These are phyloP conservation scores for Aquilaria agallochum DNA, from an alignment of 441 rosid species.

Conservation along the genomic window DNA sequence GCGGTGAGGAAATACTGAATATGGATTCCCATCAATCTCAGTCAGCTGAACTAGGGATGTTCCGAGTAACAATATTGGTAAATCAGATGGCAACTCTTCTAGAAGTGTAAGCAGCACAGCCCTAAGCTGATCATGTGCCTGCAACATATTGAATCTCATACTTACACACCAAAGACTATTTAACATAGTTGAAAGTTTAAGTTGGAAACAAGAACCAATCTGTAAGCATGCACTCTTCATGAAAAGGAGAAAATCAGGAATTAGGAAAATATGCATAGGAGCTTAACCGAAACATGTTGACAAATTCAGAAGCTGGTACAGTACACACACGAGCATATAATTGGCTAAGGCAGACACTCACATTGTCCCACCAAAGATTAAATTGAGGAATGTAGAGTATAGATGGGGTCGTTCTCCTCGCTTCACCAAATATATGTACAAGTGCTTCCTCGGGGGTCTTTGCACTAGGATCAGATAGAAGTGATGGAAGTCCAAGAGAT, in stretches of 20 bases:
- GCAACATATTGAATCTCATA: conserved; percentile 24
- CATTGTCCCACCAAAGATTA: conserved; percentile 99
- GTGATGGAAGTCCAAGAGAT: conserved; percentile 97
- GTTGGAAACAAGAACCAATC: too few species aligned
- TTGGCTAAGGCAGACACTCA: conserved; percentile 35
- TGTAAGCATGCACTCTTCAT: too few species aligned
- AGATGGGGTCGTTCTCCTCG: conserved; percentile 96
- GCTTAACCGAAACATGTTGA: conserved; percentile 7
- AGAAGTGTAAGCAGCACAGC: conserved; percentile 86
- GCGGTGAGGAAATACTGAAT: conserved; percentile 63
- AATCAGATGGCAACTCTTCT: conserved; percentile 91
- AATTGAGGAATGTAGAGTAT: conserved; percentile 91
- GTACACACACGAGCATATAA: not conserved
- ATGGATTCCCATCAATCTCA: conserved; percentile 46
- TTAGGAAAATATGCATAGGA: conserved; percentile 11
- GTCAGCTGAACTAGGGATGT: conserved; percentile 50
- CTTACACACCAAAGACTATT: too few species aligned
- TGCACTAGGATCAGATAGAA: conserved; percentile 98
- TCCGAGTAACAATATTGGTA: conserved; percentile 87
- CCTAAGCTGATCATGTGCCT: conserved; percentile 97
- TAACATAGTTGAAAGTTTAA: too few species aligned
- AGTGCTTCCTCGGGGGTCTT: conserved; percentile 99
- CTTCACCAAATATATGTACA: conserved; percentile 99
- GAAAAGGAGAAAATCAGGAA: not conserved
- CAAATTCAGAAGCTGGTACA: too few species aligned